phyloP scores from a whole-genome alignment of 2,329 filamentous ascomycete species.

The Whalleya microplaca region DNA sequence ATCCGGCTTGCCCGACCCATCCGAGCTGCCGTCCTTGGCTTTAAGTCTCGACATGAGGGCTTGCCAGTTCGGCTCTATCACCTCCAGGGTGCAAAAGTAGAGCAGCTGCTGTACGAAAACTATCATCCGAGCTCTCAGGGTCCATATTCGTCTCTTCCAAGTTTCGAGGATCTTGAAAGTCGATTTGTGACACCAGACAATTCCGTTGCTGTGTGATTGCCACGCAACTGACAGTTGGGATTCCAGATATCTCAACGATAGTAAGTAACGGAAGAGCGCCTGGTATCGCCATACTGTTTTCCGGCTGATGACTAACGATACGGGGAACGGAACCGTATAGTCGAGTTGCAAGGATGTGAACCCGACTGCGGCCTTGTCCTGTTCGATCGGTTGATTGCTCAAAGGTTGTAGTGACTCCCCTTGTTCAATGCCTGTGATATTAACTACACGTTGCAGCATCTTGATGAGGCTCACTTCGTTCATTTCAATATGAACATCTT shows the following conservation, averaged over 20 bases:
- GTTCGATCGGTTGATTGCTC: conserved; percentile 68
- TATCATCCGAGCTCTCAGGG: conserved; percentile 88
- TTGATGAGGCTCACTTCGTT: conserved; percentile 92
- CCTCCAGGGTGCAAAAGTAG: conserved; percentile 96
- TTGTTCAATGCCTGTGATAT: conserved; percentile 92
- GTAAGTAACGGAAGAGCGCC: conserved; percentile 89
- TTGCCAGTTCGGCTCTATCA: conserved; percentile 97
- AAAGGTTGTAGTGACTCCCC: conserved; percentile 80
- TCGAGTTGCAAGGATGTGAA: conserved; percentile 94
- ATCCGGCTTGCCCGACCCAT: conserved; percentile 44
- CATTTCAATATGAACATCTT: conserved; percentile 97
- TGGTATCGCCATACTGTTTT: conserved; percentile 98
- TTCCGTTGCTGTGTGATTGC: conserved; percentile 83
- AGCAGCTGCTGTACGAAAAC: conserved; percentile 96
- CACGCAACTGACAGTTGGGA: conserved; percentile 84
- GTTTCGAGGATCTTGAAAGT: conserved; percentile 75
- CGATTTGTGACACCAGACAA: conserved; percentile 82
- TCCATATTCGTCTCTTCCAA: conserved; percentile 94
- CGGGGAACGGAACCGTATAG: conserved; percentile 90
- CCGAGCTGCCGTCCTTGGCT: conserved; percentile 55
- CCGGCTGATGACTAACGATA: conserved; percentile 92
- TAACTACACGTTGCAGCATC: conserved; percentile 93
- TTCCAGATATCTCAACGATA: conserved; percentile 88
- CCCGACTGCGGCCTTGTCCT: conserved; percentile 84
- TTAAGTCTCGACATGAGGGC: conserved; percentile 87